phyloP scores from a whole-genome alignment of 306 rosid species.

The Amphicarpaea edgeworthii region DNA sequence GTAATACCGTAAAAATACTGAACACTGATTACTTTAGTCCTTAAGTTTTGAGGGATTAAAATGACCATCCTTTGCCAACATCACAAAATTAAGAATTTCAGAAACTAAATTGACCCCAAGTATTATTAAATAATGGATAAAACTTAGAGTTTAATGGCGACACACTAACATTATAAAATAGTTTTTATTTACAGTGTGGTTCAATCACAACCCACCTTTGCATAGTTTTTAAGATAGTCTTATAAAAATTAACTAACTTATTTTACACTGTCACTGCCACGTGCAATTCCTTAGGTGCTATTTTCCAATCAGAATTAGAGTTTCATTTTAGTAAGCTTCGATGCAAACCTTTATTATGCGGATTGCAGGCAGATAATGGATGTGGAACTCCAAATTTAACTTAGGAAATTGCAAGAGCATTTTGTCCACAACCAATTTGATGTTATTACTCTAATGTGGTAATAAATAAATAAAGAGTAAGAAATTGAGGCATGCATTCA shows the following conservation, averaged over 20 bases:
- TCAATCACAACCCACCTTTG: too few relatives aligned
- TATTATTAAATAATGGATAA: not conserved
- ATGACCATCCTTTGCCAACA: not conserved
- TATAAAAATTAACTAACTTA: too few relatives aligned
- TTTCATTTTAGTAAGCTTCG: not conserved
- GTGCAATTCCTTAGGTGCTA: not conserved
- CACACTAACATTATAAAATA: too few relatives aligned
- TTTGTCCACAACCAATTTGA: not conserved
- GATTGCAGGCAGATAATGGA: not conserved
- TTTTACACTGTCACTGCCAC: too few relatives aligned
- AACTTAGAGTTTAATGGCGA: too few relatives aligned
- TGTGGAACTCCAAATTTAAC: not conserved
- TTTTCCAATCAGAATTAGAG: not conserved
- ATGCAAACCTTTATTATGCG: not conserved
- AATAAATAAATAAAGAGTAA: not conserved
- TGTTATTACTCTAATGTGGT: not conserved
- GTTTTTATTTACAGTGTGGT: too few relatives aligned
- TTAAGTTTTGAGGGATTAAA: not conserved
- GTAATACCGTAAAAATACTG: not conserved
- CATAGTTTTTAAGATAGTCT: too few relatives aligned
- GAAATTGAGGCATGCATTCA: not conserved
- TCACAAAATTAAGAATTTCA: not conserved
- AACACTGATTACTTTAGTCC: not conserved
- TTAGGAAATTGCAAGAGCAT: not conserved
- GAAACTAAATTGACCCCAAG: not conserved